These are phyloP conservation scores for Psilocybe tampanensis DNA, from an alignment of 768 basidiomycete species.

Conservation along the genomic window DNA sequence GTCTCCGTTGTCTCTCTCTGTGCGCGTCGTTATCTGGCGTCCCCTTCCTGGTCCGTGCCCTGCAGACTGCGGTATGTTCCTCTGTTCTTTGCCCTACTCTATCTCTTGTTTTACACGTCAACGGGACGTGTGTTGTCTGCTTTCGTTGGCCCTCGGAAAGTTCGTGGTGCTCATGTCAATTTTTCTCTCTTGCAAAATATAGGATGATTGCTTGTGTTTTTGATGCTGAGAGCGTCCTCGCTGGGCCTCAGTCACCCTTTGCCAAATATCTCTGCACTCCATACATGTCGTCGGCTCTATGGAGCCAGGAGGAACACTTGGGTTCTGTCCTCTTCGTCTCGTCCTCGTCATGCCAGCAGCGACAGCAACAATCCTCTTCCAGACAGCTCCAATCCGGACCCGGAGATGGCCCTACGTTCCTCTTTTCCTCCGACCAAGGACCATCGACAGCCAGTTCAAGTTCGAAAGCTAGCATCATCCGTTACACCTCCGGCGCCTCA, in stretches of 20 bases:
- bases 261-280: conserved; percentile 35
- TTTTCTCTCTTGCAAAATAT: conserved; percentile 8
- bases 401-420: not conserved
- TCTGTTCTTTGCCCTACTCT: not conserved
- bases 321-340: not conserved
- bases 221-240: conserved; percentile 86
- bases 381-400: not conserved
- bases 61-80: conserved; percentile 26
- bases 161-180: not conserved
- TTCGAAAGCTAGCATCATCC: not conserved
- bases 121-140: not conserved
- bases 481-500: too few relatives aligned
- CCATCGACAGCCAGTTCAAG: not conserved
- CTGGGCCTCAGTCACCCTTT: conserved; percentile 59
- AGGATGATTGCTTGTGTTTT: conserved; percentile 78
- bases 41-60: conserved; percentile 28
- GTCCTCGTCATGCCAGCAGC: conserved; percentile 3
- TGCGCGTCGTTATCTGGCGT: conserved; percentile 35
- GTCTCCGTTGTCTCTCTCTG: conserved; percentile 5
- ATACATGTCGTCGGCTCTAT: conserved; percentile 34
- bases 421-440: not conserved
- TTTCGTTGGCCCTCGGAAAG: not conserved
- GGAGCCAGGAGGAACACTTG: conserved; percentile 23
- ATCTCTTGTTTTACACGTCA: not conserved
- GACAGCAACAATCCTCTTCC: not conserved